Percentiles rank a stretch among this genome's conserved stretches.
These are phyloP conservation scores for Urochloa ruziziensis DNA, from an alignment of 176 grass and related monocot genomes.

Conservation along the genomic window DNA sequence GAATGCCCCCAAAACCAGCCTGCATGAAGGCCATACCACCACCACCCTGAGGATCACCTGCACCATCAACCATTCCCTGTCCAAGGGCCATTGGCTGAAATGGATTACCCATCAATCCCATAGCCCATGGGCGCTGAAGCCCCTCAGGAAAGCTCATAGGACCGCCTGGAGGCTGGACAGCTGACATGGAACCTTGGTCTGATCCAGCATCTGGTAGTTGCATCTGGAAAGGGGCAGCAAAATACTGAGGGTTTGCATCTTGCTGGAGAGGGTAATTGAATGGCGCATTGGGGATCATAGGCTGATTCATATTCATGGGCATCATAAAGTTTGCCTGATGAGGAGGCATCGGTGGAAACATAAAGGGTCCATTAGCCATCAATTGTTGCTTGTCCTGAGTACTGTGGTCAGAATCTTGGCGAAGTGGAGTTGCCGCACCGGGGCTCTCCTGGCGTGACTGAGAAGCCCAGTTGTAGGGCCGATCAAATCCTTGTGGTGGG, in stretches of 20 bases:
- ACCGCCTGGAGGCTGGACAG: constrained; percentile 42
- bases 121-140: constrained; percentile 58
- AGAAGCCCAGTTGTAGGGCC: constrained; percentile 42
- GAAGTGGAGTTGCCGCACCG: constrained; percentile 35
- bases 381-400: constrained; percentile 56
- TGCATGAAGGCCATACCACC: constrained; percentile 60
- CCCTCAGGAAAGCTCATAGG: constrained; percentile 41
- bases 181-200: constrained; percentile 53
- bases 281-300: constrained; percentile 30
- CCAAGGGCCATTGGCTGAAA: constrained; percentile 51
- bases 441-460: constrained; percentile 32
- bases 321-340: constrained; percentile 71
- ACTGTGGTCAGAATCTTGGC: constrained; percentile 55
- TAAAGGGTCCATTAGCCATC: constrained; percentile 53
- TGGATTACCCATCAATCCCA: constrained; percentile 59
- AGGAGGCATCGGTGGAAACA: constrained; percentile 59
- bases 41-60: constrained; percentile 50
- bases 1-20: constrained; percentile 49
- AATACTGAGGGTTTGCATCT: constrained; percentile 67
- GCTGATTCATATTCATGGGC: constrained; percentile 77
- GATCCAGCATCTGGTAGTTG: constrained; percentile 50
- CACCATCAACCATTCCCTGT: constrained; percentile 56
- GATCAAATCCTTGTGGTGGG: constrained; percentile 52
- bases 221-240: constrained; percentile 62
- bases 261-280: constrained; percentile 57